These are phyloP conservation scores for Aethionema arabicum DNA, from an alignment of 345 rosid genomes.

Conservation along the genomic window DNA sequence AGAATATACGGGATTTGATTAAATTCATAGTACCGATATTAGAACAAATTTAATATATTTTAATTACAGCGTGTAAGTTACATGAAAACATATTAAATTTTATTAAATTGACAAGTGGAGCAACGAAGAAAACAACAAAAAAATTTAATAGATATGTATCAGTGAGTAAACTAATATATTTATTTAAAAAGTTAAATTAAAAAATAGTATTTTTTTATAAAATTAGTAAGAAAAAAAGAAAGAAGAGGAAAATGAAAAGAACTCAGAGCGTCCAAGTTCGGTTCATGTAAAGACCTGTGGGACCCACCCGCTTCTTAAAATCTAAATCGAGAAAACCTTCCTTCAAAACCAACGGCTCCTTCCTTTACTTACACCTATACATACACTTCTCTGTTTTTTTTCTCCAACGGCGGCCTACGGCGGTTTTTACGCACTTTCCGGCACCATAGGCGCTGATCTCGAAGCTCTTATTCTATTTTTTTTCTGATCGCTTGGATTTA, in stretches of 20 bases:
- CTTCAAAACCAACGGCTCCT: constrained; percentile 37
- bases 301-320: constrained; percentile 26
- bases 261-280: constrained; percentile 34
- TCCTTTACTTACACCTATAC: constrained; percentile 36
- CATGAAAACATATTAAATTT: constrained; percentile 8
- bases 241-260: constrained; percentile 24
- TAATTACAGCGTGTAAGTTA: constrained; percentile 28
- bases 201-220: no score
- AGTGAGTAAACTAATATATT: no score
- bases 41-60: neutral
- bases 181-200: no score
- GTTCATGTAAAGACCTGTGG: constrained; percentile 39
- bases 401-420: constrained; percentile 35
- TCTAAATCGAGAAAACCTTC: constrained; percentile 27
- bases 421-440: constrained; percentile 17
- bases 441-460: neutral
- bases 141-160: neutral
- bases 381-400: neutral
- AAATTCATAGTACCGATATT: constrained; percentile 19
- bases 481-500: neutral
- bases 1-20: constrained; percentile 25
- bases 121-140: constrained; percentile 14
- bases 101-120: constrained; percentile 23
- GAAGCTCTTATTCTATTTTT: no score
- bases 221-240: neutral